Percentiles rank a stretch among this genome's conserved stretches.
phyloP scores from a whole-genome alignment of 2,329 filamentous ascomycete genomes.

The Mycosphaerelloides madeirae region DNA sequence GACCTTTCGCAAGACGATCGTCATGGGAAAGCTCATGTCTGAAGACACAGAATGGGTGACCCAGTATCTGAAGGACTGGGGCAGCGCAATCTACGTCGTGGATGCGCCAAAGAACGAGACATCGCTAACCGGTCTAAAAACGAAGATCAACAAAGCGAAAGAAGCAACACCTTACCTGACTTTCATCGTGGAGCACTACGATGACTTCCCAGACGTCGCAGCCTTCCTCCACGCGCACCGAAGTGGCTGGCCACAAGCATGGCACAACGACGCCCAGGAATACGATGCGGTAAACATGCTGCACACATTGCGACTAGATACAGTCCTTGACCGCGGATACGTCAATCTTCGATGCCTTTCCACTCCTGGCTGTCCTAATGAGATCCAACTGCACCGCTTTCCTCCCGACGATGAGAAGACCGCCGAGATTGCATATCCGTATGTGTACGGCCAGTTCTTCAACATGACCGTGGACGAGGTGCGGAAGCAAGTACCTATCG shows the following conservation, averaged over 20 bases:
- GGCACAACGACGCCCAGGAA: conserved; percentile 26
- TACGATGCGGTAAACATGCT: conserved; percentile 27
- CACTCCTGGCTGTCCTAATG: conserved; percentile 23
- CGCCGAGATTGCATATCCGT: conserved; percentile 19
- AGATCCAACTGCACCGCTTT: conserved; percentile 20
- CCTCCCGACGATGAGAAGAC: conserved; percentile 14
- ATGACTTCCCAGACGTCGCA: conserved; percentile 28
- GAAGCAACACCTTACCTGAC: conserved; percentile 47
- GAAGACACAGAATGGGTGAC: conserved; percentile 45
- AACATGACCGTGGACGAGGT: conserved; percentile 14
- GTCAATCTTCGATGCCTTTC: conserved; percentile 26
- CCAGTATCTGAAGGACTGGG: conserved; percentile 44
- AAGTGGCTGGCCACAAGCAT: conserved; percentile 21
- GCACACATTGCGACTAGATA: conserved; percentile 16
- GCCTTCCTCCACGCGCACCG: conserved; percentile 31
- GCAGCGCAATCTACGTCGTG: conserved; percentile 43
- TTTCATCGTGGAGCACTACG: conserved; percentile 45
- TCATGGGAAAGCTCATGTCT: conserved; percentile 41
- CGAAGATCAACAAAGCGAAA: conserved; percentile 38
- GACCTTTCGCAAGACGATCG: conserved; percentile 26
- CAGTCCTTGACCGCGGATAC: conserved; percentile 24
- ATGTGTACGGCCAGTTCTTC: conserved; percentile 23
- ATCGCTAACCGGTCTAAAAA: conserved; percentile 18
- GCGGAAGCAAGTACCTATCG: conserved; percentile 12
- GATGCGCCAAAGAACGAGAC: conserved; percentile 31